These are phyloP conservation scores for Vigna nakashimae DNA, from an alignment of 306 rosid species.

Conservation along the genomic window DNA sequence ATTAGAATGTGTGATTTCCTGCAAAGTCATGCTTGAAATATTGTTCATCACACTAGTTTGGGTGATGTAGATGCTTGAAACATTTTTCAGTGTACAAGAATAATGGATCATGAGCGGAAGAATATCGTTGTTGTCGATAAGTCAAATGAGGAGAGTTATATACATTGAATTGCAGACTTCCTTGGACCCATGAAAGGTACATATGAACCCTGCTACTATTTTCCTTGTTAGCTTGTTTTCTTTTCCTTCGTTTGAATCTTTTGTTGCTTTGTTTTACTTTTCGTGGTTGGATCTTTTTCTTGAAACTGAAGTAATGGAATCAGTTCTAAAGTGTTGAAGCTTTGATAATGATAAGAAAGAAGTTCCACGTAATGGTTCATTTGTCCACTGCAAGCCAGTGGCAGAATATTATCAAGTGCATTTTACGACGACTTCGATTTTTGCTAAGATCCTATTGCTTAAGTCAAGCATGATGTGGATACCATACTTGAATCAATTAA, in stretches of 20 bases:
- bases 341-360: slow-evolving; percentile 32
- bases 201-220: background rate
- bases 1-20: no score
- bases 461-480: slow-evolving; percentile 41
- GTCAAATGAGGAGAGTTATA: slow-evolving; percentile 28
- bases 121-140: slow-evolving; percentile 12
- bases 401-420: background rate
- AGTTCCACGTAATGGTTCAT: slow-evolving; percentile 10
- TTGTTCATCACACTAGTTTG: slow-evolving; percentile 25
- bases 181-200: slow-evolving; percentile 34
- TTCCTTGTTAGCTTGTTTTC: slow-evolving; percentile 24
- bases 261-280: background rate
- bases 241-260: slow-evolving; percentile 20
- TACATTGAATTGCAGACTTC: slow-evolving; percentile 32
- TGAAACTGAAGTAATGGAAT: background rate
- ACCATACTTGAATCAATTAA: slow-evolving; percentile 22
- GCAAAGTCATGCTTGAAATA: slow-evolving; percentile 4
- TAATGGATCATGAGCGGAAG: background rate
- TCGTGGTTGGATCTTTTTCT: background rate
- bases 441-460: background rate
- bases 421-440: slow-evolving; percentile 17
- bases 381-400: slow-evolving; percentile 13
- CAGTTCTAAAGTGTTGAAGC: background rate
- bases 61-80: slow-evolving; percentile 28
- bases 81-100: slow-evolving; percentile 6